These are phyloP conservation scores for Babesia bovis DNA, from an alignment of 169 alveolate species.

Conservation along the genomic window DNA sequence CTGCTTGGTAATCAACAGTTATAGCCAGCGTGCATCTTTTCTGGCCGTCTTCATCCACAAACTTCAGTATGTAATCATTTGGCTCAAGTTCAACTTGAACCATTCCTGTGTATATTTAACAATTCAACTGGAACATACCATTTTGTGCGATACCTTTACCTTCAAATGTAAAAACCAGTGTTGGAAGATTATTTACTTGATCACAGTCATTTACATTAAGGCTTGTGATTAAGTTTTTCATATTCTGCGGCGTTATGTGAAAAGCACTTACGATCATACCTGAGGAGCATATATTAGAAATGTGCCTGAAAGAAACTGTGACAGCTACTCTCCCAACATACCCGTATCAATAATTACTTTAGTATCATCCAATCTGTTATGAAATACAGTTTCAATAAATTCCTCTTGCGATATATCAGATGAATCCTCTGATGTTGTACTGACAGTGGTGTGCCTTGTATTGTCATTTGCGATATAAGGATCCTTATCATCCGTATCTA, in stretches of 20 bases:
- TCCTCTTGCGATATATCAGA: background rate
- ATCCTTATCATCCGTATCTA: background rate
- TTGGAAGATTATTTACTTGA: slow-evolving; percentile 25
- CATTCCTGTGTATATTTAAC: slow-evolving; percentile 6
- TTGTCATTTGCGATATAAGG: too few species aligned
- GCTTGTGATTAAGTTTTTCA: slow-evolving; percentile 20
- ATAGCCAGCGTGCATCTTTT: slow-evolving; percentile 70
- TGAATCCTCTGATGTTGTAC: background rate
- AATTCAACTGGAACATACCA: background rate
- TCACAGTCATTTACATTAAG: slow-evolving; percentile 39
- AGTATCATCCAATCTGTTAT: slow-evolving; percentile 24
- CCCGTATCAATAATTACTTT: slow-evolving; percentile 65
- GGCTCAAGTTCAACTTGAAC: slow-evolving; percentile 71
- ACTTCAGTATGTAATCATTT: slow-evolving; percentile 74
- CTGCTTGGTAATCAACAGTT: slow-evolving; percentile 71
- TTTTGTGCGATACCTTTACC: slow-evolving; percentile 9
- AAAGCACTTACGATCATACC: slow-evolving; percentile 1
- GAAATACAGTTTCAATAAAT: slow-evolving; percentile 1
- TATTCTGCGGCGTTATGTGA: slow-evolving; percentile 8
- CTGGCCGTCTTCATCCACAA: slow-evolving; percentile 41
- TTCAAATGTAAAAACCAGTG: slow-evolving; percentile 33
- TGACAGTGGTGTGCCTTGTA: too few species aligned
- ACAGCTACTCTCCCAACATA: background rate
- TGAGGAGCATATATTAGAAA: slow-evolving; percentile 62
- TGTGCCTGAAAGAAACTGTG: slow-evolving; percentile 29